A percentile compares a stretch with the other conserved stretches of the same genome.
These are phyloP conservation scores for Potentilla sterilis DNA, from an alignment of 306 rosid genomes.

Conservation along the genomic window DNA sequence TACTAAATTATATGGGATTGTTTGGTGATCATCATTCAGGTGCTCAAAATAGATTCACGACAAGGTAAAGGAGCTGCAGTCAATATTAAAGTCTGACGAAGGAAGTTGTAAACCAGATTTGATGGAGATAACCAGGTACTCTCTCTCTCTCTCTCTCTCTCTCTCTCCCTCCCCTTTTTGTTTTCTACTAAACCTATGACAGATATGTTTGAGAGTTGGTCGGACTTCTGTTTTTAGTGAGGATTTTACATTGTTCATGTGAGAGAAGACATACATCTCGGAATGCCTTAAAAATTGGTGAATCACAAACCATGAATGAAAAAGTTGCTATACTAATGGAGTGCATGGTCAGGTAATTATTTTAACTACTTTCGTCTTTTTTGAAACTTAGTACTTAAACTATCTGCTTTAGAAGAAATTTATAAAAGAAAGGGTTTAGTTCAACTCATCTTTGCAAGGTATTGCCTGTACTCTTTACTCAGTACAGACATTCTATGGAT, in stretches of 20 bases:
- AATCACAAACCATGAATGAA: slow-evolving; percentile 45
- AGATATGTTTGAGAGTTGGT: background rate
- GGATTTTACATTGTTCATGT: slow-evolving; percentile 26
- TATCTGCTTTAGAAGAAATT: background rate
- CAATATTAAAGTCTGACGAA: slow-evolving; percentile 44
- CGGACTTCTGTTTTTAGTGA: slow-evolving; percentile 1
- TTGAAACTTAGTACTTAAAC: background rate
- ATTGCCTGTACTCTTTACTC: background rate
- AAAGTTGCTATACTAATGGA: slow-evolving; percentile 52
- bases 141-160: slow-evolving; percentile 1
- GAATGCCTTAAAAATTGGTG: slow-evolving; percentile 37
- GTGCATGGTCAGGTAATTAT: slow-evolving; percentile 59
- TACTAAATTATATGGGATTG: slow-evolving; percentile 3
- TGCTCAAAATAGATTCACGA: slow-evolving; percentile 57
- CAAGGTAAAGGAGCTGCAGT: slow-evolving; percentile 58
- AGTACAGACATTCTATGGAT: background rate
- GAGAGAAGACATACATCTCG: slow-evolving; percentile 62
- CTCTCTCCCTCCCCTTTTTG: background rate
- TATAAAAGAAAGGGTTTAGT: background rate
- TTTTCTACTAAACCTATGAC: background rate
- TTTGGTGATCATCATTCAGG: slow-evolving; percentile 26
- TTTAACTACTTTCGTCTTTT: background rate
- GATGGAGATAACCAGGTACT: slow-evolving; percentile 55
- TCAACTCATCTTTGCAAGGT: background rate
- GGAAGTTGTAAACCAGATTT: slow-evolving; percentile 48